Conservation (phyloP, 2,329 filamentous ascomycete genomes). For the Allantophomopsis cytisporea region DNA sequence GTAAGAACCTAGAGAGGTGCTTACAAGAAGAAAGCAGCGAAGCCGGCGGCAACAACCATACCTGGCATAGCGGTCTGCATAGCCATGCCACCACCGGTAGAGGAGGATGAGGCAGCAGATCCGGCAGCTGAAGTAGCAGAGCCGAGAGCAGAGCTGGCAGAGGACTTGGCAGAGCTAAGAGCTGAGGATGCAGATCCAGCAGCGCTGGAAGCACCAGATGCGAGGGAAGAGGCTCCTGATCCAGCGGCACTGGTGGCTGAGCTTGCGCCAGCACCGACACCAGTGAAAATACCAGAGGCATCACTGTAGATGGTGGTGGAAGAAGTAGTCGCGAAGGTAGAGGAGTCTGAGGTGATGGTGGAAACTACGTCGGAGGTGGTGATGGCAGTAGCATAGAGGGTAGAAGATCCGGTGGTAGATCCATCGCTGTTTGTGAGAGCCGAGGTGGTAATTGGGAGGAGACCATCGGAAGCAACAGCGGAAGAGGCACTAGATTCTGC, state of each 20-base stretch:
- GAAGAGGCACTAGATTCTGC: background rate
- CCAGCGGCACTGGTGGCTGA: background rate
- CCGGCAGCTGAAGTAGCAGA: constrained; percentile 3
- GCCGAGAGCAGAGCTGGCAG: constrained; percentile 1
- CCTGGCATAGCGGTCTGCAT: constrained; percentile 14
- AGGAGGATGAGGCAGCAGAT: constrained; percentile 4
- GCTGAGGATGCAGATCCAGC: background rate
- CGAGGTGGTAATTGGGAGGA: background rate
- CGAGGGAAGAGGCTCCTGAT: constrained; percentile 2
- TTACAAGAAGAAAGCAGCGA: constrained; percentile 18
- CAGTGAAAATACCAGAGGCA: background rate
- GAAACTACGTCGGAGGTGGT: background rate
- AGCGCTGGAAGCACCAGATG: constrained; percentile 2
- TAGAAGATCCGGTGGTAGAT: background rate
- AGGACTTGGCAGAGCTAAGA: background rate
- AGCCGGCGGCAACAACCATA: constrained; percentile 14
- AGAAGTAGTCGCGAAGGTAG: background rate
- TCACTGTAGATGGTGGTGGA: background rate
- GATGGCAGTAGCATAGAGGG: background rate
- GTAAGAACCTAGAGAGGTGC: background rate
- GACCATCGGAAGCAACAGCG: background rate
- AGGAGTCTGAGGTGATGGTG: background rate
- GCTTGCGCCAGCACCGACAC: background rate
- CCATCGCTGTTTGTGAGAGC: background rate
- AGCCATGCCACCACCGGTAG: constrained; percentile 8